Conservation (phyloP, 495 filamentous ascomycete species). For the Aspergillus funiculosus region DNA sequence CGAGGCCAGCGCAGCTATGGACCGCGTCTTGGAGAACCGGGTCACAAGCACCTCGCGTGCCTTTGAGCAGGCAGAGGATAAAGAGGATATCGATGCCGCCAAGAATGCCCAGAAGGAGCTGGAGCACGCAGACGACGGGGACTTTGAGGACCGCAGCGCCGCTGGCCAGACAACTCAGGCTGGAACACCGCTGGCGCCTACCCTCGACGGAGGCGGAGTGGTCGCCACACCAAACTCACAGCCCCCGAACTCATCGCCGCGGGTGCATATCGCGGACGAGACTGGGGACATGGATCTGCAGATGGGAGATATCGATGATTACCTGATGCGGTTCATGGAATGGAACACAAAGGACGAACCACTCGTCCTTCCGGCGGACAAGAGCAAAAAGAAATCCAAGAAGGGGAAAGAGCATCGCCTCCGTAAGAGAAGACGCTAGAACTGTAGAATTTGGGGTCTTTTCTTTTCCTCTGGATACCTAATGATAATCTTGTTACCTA, state of each 20-base stretch:
- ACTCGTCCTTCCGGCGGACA: constrained; percentile 72
- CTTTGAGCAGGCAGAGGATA: constrained; percentile 84
- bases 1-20: constrained; percentile 75
- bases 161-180: constrained; percentile 24
- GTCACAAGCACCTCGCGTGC: constrained; percentile 52
- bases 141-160: constrained; percentile 71
- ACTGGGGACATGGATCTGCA: constrained; percentile 31
- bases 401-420: constrained; percentile 65
- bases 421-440: constrained; percentile 38
- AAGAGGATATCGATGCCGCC: constrained; percentile 84
- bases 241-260: constrained; percentile 8
- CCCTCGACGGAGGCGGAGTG: constrained; percentile 16
- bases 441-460: not conserved
- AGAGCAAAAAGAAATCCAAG: constrained; percentile 69
- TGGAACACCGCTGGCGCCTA: constrained; percentile 26
- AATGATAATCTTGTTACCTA: not conserved
- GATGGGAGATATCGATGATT: constrained; percentile 69
- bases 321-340: constrained; percentile 73
- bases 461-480: not conserved
- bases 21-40: constrained; percentile 66
- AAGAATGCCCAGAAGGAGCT: constrained; percentile 84
- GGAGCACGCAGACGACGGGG: constrained; percentile 75
- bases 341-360: constrained; percentile 72
- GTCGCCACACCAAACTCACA: too few relatives aligned
- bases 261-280: constrained; percentile 26